Conservation (phyloP, 2,329 filamentous ascomycete species). For the Fusarium sp. region DNA sequence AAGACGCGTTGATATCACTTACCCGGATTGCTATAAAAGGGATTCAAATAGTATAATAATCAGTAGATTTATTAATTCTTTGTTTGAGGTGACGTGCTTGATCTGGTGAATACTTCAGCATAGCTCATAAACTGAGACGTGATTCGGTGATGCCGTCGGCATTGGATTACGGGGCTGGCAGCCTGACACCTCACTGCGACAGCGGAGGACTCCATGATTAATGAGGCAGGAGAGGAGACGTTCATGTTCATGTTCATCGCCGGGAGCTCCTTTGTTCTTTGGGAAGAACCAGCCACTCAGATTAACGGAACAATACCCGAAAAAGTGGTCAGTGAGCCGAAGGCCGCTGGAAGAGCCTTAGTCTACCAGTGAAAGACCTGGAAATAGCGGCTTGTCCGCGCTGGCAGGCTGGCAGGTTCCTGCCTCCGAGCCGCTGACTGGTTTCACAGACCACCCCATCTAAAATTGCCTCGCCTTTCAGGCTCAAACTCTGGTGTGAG, state of each 20-base stretch:
- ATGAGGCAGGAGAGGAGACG: slow-evolving; percentile 2
- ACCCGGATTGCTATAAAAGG: background rate
- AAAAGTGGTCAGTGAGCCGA: slow-evolving; percentile 34
- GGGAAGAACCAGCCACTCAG: slow-evolving; percentile 33
- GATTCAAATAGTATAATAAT: background rate
- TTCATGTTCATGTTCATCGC: slow-evolving; percentile 21
- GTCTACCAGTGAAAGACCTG: slow-evolving; percentile 18
- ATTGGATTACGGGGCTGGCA: slow-evolving; percentile 17
- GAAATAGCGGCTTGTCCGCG: slow-evolving; percentile 24
- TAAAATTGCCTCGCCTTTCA: slow-evolving; percentile 52
- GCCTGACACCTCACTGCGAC: slow-evolving; percentile 13
- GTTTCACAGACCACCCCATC: slow-evolving; percentile 19
- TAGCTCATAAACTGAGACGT: slow-evolving; percentile 7
- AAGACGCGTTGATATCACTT: background rate
- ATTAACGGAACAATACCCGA: slow-evolving; percentile 32
- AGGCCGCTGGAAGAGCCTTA: slow-evolving; percentile 13
- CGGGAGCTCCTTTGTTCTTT: slow-evolving; percentile 26
- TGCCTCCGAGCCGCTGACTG: slow-evolving; percentile 23
- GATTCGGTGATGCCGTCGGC: slow-evolving; percentile 27
- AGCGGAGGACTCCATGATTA: slow-evolving; percentile 2
- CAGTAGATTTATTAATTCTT: background rate
- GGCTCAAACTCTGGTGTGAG: slow-evolving; percentile 41
- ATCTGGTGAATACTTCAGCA: background rate
- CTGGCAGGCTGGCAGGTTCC: slow-evolving; percentile 23
- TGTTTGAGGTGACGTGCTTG: background rate